A percentile compares a stretch with the other conserved stretches of the same genome.
Evolutionary conservation across 495 filamentous ascomycete species (phyloP).

Genomic region (Sporormia fimetaria): DNA sequence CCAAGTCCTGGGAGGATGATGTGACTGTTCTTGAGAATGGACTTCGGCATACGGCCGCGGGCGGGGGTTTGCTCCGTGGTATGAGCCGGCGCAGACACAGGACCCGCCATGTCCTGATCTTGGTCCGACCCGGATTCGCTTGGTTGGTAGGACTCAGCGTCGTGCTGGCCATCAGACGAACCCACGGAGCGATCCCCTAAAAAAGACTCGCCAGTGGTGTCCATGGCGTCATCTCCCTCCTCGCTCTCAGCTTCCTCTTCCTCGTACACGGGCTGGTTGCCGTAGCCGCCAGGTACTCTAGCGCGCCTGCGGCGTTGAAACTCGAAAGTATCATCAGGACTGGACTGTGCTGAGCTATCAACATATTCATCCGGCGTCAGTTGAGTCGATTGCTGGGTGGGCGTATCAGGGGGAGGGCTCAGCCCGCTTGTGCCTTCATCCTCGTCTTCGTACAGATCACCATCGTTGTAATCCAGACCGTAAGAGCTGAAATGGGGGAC

Average conservation of each 20-base stretch:
- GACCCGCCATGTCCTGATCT: conserved; percentile 67
- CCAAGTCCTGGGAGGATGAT: conserved; percentile 7
- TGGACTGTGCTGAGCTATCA: conserved; percentile 38
- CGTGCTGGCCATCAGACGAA: conserved; percentile 58
- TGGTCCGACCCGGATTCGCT: conserved; percentile 54
- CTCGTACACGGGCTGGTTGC: conserved; percentile 44
- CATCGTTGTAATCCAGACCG: conserved; percentile 81
- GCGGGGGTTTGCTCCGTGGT: conserved; percentile 48
- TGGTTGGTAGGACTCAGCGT: conserved; percentile 53
- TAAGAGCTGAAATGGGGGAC: conserved; percentile 96
- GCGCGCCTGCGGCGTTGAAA: conserved; percentile 48
- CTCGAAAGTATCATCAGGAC: conserved; percentile 69
- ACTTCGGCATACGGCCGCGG: conserved; percentile 32
- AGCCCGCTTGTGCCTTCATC: conserved; percentile 39
- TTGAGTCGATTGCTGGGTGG: conserved; percentile 39
- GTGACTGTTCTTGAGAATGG: conserved; percentile 37
- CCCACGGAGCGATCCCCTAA: conserved; percentile 79
- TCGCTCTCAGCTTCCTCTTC: too few species aligned
- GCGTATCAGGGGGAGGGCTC: conserved; percentile 48
- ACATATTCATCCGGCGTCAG: conserved; percentile 27
- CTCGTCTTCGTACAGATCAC: conserved; percentile 39
- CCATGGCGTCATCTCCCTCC: conserved; percentile 30
- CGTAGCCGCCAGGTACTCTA: conserved; percentile 69
- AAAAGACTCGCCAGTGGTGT: conserved; percentile 54
- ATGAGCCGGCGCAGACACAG: conserved; percentile 52